These are phyloP conservation scores for Betula pendula DNA, from an alignment of 306 rosid species.

Conservation along the genomic window DNA sequence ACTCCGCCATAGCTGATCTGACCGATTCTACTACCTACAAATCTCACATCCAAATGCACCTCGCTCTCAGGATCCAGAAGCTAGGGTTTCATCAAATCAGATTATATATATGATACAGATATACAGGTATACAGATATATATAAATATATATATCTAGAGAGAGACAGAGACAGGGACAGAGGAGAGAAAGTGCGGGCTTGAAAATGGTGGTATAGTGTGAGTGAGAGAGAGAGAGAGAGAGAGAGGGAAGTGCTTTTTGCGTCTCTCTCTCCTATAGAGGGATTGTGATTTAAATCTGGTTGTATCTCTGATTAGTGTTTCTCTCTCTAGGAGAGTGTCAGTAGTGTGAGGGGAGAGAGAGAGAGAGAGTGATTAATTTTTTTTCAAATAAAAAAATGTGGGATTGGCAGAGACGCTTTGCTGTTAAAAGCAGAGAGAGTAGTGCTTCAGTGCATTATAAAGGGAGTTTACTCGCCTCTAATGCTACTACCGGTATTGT, in stretches of 20 bases:
- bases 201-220: conserved; percentile 40
- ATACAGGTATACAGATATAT: conserved; percentile 8
- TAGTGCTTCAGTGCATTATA: background rate
- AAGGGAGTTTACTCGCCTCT: background rate
- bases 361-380: conserved; percentile 29
- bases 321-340: conserved; percentile 30
- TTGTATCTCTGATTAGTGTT: conserved; percentile 14
- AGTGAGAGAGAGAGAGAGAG: conserved; percentile 26
- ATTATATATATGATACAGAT: conserved; percentile 1
- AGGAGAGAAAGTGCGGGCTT: conserved; percentile 29
- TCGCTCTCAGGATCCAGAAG: conserved; percentile 45
- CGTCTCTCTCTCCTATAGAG: conserved; percentile 56
- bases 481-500: background rate
- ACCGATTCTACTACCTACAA: conserved; percentile 26
- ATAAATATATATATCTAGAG: background rate
- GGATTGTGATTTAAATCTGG: conserved; percentile 58
- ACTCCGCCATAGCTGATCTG: conserved; percentile 91
- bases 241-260: conserved; percentile 13
- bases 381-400: conserved; percentile 14
- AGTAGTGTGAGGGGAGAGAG: conserved; percentile 22
- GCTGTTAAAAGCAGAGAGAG: conserved; percentile 50
- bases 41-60: conserved; percentile 66
- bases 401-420: conserved; percentile 34
- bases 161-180: conserved; percentile 25
- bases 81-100: conserved; percentile 56